Conservation (phyloP, 116 monocot species). For the Trichopus zeylanicus region DNA sequence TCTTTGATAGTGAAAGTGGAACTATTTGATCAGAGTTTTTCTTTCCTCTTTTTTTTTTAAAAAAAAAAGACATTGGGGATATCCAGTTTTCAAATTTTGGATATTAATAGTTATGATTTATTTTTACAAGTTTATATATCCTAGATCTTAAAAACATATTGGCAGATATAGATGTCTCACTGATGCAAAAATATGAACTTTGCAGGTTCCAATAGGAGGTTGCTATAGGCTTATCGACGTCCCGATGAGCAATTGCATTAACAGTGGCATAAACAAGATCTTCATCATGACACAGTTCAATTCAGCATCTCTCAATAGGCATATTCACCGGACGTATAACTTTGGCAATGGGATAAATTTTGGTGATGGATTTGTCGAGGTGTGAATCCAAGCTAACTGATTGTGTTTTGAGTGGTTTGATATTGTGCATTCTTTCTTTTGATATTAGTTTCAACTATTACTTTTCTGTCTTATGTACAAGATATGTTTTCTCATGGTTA, state of each 20-base stretch:
- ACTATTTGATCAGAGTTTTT: neutral
- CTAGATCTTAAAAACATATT: too few relatives aligned
- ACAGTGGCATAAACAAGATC: conserved; percentile 78
- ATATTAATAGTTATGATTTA: too few relatives aligned
- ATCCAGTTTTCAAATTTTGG: neutral
- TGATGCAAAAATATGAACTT: neutral
- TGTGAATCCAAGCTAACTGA: too few relatives aligned
- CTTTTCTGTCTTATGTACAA: too few relatives aligned
- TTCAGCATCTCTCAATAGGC: conserved; percentile 70
- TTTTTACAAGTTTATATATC: too few relatives aligned
- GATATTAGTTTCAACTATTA: too few relatives aligned
- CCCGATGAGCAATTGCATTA: conserved; percentile 85
- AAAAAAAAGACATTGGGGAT: too few relatives aligned
- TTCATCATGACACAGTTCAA: conserved; percentile 85
- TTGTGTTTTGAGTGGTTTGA: too few relatives aligned
- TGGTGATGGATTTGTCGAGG: conserved; percentile 72
- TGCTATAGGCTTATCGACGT: conserved; percentile 79
- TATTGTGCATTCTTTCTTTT: neutral
- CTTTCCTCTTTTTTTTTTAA: neutral
- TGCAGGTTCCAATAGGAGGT: conserved; percentile 74
- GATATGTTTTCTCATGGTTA: conserved; percentile 2
- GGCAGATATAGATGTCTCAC: too few relatives aligned
- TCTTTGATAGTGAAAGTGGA: too few relatives aligned
- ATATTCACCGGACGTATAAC: conserved; percentile 57
- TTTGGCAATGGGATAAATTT: conserved; percentile 49